Base-by-base conservation (phyloP, 176 grass and related monocot genomes). In the Melocanna baccifera region DNA sequence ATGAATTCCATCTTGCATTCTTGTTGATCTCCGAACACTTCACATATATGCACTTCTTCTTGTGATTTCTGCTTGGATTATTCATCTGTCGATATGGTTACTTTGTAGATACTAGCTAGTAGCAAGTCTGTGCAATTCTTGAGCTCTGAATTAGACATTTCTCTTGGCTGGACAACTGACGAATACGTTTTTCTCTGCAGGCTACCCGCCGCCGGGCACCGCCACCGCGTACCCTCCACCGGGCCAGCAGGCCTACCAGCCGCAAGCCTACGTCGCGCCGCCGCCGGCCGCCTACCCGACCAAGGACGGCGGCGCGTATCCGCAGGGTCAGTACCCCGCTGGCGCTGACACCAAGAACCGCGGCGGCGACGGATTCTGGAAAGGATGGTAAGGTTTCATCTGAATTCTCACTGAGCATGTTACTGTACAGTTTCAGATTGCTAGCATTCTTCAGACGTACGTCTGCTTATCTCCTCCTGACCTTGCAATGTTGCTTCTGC, bases 121-220 rank as follows among this genome's bases (percentile, higher is more conserved):
- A 57, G 20, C 8, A 57, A n/a, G 20, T 52, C 16, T 57, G 1
- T 57, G 55, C 55, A n/a, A 62, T 29, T 14, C 23, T 62, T 62
- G 59, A 26, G 7, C 2, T 29, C 59, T 62, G 59, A 29, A 62
- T 28, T 62, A 16, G 14, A 12, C 9, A 1, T 29, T 1, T 62
- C 59, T 59, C 8, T 56, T 22, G 7, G 53, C 53, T 53, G 8
- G 18, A 20, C 19, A 9, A n/a, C 53, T 56, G 53, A 56, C 6
- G 53, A n/a, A 56, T 56, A n/a, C 22, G 22, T 59, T 12, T 25
- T 5, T 64, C 4, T 32, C 5, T 67, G 8, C 61, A 45, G 84
- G 41, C 9, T 86, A 86, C 83, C 84, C 75, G 12, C 52, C 40
- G 9, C 64, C 81, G 28, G 83, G 11, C 62, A 64, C 81, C 34